A percentile compares a stretch with the other conserved stretches of the same genome.
Evolutionary conservation across 2,329 filamentous ascomycete genomes (phyloP).

Genomic region (Fusarium robinianum): DNA sequence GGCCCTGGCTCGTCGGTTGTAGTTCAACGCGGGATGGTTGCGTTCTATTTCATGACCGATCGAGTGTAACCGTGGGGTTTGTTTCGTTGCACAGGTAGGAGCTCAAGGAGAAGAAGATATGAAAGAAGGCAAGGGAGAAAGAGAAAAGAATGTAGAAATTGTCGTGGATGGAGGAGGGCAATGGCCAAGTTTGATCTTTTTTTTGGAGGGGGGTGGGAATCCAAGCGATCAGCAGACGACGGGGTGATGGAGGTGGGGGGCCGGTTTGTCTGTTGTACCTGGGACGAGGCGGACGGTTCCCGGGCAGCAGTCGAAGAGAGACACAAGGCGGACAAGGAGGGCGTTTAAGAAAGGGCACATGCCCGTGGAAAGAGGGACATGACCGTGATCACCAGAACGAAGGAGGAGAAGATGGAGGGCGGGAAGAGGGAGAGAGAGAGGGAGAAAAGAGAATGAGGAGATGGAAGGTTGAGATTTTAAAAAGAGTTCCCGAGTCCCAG

Average conservation of each 20-base stretch:
- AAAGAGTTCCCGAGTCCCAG: slow-evolving; percentile 15
- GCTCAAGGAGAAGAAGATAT: slow-evolving; percentile 3
- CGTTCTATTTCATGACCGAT: slow-evolving; percentile 33
- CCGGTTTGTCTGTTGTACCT: slow-evolving; percentile 28
- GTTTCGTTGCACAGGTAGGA: slow-evolving; percentile 1
- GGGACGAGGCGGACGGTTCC: slow-evolving; percentile 11
- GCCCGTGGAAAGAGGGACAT: slow-evolving; percentile 28
- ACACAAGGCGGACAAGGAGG: slow-evolving; percentile 5
- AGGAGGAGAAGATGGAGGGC: background rate
- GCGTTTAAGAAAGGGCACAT: slow-evolving; percentile 31
- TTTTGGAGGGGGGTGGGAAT: slow-evolving; percentile 16
- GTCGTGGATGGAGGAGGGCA: slow-evolving; percentile 16
- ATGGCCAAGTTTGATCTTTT: slow-evolving; percentile 18
- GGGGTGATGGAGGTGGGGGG: slow-evolving; percentile 32
- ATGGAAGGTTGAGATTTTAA: slow-evolving; percentile 15
- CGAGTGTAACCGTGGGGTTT: slow-evolving; percentile 4
- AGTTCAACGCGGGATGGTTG: slow-evolving; percentile 17
- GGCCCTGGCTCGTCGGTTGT: slow-evolving; percentile 21
- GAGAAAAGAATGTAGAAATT: slow-evolving; percentile 18
- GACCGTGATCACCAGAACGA: slow-evolving; percentile 33
- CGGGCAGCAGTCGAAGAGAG: slow-evolving; percentile 8
- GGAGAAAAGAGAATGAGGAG: slow-evolving; percentile 4
- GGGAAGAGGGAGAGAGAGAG: background rate
- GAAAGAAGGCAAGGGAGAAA: slow-evolving; percentile 6
- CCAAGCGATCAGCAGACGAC: slow-evolving; percentile 35